These are phyloP conservation scores for Geoglossum cookeanum DNA, from an alignment of 2,329 filamentous ascomycete species.

Conservation along the genomic window DNA sequence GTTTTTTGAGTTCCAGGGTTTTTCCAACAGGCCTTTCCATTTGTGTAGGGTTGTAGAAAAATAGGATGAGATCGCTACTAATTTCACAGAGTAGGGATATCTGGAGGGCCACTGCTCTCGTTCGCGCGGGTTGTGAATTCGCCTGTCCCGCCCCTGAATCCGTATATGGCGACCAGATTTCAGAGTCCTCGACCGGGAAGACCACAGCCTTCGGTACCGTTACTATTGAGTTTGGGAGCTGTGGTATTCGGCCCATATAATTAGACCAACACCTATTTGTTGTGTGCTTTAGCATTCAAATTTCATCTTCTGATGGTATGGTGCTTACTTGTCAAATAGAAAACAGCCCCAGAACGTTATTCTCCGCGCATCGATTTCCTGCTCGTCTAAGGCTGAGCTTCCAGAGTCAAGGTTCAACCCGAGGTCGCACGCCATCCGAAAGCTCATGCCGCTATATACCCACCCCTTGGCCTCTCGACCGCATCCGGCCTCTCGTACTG, in stretches of 20 bases:
- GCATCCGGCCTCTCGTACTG: constrained; percentile 85
- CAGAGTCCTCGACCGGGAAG: constrained; percentile 71
- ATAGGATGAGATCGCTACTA: constrained; percentile 70
- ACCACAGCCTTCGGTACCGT: constrained; percentile 81
- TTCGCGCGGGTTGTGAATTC: constrained; percentile 62
- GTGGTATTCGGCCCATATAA: constrained; percentile 79
- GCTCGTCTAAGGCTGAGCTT: constrained; percentile 46
- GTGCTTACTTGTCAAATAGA: constrained; percentile 67
- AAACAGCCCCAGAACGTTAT: constrained; percentile 98
- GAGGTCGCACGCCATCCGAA: constrained; percentile 90
- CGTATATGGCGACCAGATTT: constrained; percentile 74
- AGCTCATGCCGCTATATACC: constrained; percentile 97
- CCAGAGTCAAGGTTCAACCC: constrained; percentile 73
- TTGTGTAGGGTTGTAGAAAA: constrained; percentile 71
- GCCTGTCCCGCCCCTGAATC: constrained; percentile 60
- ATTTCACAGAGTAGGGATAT: constrained; percentile 78
- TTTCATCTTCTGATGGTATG: neutral
- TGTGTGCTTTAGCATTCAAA: neutral
- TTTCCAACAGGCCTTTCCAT: constrained; percentile 48
- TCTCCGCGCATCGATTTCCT: constrained; percentile 71
- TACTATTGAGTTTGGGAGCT: constrained; percentile 59
- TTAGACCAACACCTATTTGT: constrained; percentile 71
- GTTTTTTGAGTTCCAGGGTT: constrained; percentile 70
- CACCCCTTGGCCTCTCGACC: constrained; percentile 88
- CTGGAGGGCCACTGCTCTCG: constrained; percentile 62